Evolutionary conservation across 208 protist species (phyloP).

Genomic region (Crithidia fasciculata): DNA sequence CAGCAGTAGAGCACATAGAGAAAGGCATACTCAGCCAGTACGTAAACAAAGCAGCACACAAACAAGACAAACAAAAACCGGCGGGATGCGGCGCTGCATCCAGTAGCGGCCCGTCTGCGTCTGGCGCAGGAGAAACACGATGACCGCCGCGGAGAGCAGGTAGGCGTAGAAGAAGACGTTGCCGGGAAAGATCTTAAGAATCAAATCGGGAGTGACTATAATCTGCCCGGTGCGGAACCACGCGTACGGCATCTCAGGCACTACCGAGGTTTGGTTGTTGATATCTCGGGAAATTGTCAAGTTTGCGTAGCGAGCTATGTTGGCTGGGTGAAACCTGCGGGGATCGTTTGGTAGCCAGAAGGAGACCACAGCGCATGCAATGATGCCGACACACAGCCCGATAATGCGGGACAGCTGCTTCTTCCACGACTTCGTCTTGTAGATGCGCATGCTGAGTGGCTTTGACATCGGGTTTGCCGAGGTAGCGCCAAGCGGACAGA

Average conservation of each 20-base stretch:
- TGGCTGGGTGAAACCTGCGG: slow-evolving; percentile 24
- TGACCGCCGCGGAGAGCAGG: slow-evolving; percentile 32
- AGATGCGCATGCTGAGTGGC: slow-evolving; percentile 6
- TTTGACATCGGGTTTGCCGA: slow-evolving; percentile 3
- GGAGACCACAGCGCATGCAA: slow-evolving; percentile 35
- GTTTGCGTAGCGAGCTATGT: slow-evolving; percentile 39
- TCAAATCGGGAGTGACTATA: slow-evolving; percentile 26
- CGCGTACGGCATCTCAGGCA: slow-evolving; percentile 55
- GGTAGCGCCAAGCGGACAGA: not conserved
- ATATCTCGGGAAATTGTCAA: slow-evolving; percentile 6
- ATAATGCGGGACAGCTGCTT: slow-evolving; percentile 23
- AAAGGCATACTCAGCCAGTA: too few species aligned
- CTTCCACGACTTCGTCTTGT: not conserved
- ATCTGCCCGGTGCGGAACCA: slow-evolving; percentile 48
- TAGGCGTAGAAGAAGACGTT: slow-evolving; percentile 76
- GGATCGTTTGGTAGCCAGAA: slow-evolving; percentile 67
- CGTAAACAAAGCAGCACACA: slow-evolving; percentile 32
- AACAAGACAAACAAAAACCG: too few species aligned
- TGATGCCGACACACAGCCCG: slow-evolving; percentile 24
- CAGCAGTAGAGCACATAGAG: too few species aligned
- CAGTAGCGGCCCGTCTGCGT: slow-evolving; percentile 25
- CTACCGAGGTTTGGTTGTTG: slow-evolving; percentile 13
- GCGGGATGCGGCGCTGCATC: slow-evolving; percentile 32
- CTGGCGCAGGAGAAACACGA: slow-evolving; percentile 36
- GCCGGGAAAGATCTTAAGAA: slow-evolving; percentile 67